phyloP scores from a whole-genome alignment of 108 stramenopile genomes.

The Pinguiococcus pyrenoidosus region DNA sequence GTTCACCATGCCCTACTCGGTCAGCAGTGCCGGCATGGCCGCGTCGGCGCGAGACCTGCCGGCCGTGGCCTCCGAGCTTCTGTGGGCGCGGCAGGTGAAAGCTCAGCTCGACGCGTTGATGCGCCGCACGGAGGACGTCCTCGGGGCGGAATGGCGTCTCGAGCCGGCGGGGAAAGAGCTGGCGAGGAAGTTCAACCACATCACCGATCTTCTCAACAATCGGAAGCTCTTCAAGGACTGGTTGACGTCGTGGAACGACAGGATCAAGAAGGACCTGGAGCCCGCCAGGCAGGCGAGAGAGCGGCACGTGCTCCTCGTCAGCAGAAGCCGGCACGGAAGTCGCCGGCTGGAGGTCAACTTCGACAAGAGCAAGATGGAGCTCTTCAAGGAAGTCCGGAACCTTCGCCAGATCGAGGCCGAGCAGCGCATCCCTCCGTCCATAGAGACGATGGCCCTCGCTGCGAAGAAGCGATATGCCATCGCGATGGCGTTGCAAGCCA shows the following conservation, averaged over 20 bases:
- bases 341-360: slow-evolving; percentile 61
- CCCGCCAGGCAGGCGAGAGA: slow-evolving; percentile 45
- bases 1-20: slow-evolving; percentile 77
- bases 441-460: slow-evolving; percentile 22
- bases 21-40: slow-evolving; percentile 42
- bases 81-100: slow-evolving; percentile 98
- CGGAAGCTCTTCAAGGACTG: slow-evolving; percentile 75
- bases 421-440: slow-evolving; percentile 43
- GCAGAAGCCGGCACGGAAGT: neutral
- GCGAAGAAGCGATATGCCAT: slow-evolving; percentile 31
- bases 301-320: slow-evolving; percentile 23
- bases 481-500: slow-evolving; percentile 69
- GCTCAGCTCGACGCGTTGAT: slow-evolving; percentile 76
- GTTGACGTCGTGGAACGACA: slow-evolving; percentile 23
- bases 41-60: slow-evolving; percentile 79
- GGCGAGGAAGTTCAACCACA: slow-evolving; percentile 69
- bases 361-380: slow-evolving; percentile 68
- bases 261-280: slow-evolving; percentile 18
- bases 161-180: slow-evolving; percentile 81
- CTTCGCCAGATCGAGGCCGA: slow-evolving; percentile 54
- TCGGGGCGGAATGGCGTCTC: slow-evolving; percentile 88
- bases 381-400: slow-evolving; percentile 86
- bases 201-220: slow-evolving; percentile 79
- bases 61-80: slow-evolving; percentile 80
- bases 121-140: slow-evolving; percentile 76